These are phyloP conservation scores for Tubosaeta sp. DNA, from an alignment of 768 basidiomycete genomes.

Conservation along the genomic window DNA sequence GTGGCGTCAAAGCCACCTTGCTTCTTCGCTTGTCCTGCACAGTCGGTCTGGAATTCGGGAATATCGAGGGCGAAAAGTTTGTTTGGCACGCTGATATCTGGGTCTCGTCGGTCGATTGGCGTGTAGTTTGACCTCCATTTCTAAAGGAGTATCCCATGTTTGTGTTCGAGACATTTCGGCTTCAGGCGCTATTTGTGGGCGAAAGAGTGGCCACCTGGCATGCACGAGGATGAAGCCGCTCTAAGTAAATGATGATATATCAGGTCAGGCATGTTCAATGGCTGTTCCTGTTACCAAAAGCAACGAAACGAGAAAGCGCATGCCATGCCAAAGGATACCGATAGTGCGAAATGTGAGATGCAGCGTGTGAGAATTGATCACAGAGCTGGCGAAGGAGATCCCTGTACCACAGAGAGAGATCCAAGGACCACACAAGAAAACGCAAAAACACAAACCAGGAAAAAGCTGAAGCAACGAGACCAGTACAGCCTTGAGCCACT, in stretches of 20 bases:
- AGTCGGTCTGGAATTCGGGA: conserved; percentile 50
- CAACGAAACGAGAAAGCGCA: conserved; percentile 34
- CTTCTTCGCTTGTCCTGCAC: conserved; percentile 25
- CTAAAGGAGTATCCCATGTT: neutral
- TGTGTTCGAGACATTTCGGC: neutral
- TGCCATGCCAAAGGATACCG: conserved; percentile 27
- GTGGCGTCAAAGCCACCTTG: conserved; percentile 14
- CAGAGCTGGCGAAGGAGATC: neutral
- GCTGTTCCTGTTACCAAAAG: conserved; percentile 36
- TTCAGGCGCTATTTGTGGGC: neutral
- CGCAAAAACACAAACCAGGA: conserved; percentile 22
- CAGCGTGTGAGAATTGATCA: conserved; percentile 27
- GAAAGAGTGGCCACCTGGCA: conserved; percentile 17
- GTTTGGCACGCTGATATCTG: conserved; percentile 1
- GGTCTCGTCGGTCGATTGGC: conserved; percentile 2
- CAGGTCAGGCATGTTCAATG: neutral
- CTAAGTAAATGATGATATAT: conserved; percentile 20
- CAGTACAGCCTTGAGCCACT: conserved; percentile 21
- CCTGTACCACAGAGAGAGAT: conserved; percentile 10
- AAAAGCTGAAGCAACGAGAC: conserved; percentile 11
- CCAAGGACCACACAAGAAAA: neutral
- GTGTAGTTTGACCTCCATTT: conserved; percentile 7
- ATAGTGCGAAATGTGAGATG: conserved; percentile 23
- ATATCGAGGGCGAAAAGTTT: conserved; percentile 24
- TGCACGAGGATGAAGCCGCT: conserved; percentile 35